Percentiles rank a stretch among this genome's conserved stretches.
Evolutionary conservation across 1,139 yeast genomes (phyloP).

Genomic region (Scheffersomyces lignicola): DNA sequence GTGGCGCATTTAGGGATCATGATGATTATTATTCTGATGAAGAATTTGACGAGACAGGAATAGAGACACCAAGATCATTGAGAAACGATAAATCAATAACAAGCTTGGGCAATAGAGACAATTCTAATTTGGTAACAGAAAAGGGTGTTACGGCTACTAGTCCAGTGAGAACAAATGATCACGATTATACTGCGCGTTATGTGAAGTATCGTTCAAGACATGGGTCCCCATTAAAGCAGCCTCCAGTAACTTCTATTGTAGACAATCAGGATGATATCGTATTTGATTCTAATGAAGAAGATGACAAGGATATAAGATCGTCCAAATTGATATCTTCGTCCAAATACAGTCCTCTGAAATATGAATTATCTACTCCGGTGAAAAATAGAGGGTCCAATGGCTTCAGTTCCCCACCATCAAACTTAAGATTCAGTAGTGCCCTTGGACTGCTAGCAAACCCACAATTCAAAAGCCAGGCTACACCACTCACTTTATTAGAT

Average conservation of each 20-base stretch:
- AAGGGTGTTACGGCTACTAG: conserved; percentile 18
- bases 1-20: too few species aligned
- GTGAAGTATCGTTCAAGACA: conserved; percentile 16
- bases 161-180: conserved; percentile 19
- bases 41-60: conserved; percentile 26
- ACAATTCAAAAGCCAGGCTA: conserved; percentile 1
- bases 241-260: conserved; percentile 6
- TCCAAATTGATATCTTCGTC: conserved; percentile 25
- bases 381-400: conserved; percentile 2
- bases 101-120: neutral
- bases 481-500: too few species aligned
- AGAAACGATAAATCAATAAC: conserved; percentile 6
- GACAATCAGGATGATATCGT: neutral
- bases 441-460: conserved; percentile 1
- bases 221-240: conserved; percentile 19
- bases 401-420: conserved; percentile 9
- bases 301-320: conserved; percentile 18
- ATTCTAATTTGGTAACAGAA: conserved; percentile 3
- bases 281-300: conserved; percentile 7
- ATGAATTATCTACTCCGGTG: conserved; percentile 6
- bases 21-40: conserved; percentile 26
- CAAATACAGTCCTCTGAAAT: conserved; percentile 7
- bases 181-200: conserved; percentile 7
- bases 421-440: conserved; percentile 7
- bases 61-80: conserved; percentile 21